Conservation (phyloP, 129 eudicot species). For the Flaveria ramosissima region DNA sequence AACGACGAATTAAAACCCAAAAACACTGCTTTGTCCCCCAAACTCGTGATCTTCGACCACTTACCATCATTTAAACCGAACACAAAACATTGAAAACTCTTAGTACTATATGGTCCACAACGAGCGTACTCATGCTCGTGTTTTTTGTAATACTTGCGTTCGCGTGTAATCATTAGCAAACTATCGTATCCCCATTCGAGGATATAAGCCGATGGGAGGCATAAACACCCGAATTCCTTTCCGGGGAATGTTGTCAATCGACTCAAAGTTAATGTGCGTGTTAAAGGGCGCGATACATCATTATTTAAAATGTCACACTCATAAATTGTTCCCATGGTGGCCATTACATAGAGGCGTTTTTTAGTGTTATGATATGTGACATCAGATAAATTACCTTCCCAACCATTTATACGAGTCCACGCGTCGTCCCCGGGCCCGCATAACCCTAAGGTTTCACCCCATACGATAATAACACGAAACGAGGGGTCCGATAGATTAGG, state of each 20-base stretch:
- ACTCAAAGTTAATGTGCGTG: background rate
- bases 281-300: background rate
- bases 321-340: slow-evolving; percentile 26
- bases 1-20: slow-evolving; percentile 35
- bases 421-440: slow-evolving; percentile 23
- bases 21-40: slow-evolving; percentile 31
- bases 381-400: slow-evolving; percentile 26
- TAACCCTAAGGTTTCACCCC: slow-evolving; percentile 36
- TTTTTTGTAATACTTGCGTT: slow-evolving; percentile 24
- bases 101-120: slow-evolving; percentile 31
- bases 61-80: slow-evolving; percentile 27
- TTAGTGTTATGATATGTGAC: slow-evolving; percentile 12
- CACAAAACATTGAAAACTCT: slow-evolving; percentile 22
- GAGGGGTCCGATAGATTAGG: slow-evolving; percentile 14
- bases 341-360: slow-evolving; percentile 29
- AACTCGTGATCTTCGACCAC: slow-evolving; percentile 24
- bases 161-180: slow-evolving; percentile 35
- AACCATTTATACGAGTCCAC: slow-evolving; percentile 27
- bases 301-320: slow-evolving; percentile 23
- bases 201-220: slow-evolving; percentile 20
- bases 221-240: slow-evolving; percentile 6
- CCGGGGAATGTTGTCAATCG: slow-evolving; percentile 22
- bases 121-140: background rate
- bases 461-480: slow-evolving; percentile 33
- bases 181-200: slow-evolving; percentile 34